Evolutionary conservation across 805 yeast species (phyloP), one percentile per base, ranked within the genome.

Genomic region (Ogataea polymorpha): DNA sequence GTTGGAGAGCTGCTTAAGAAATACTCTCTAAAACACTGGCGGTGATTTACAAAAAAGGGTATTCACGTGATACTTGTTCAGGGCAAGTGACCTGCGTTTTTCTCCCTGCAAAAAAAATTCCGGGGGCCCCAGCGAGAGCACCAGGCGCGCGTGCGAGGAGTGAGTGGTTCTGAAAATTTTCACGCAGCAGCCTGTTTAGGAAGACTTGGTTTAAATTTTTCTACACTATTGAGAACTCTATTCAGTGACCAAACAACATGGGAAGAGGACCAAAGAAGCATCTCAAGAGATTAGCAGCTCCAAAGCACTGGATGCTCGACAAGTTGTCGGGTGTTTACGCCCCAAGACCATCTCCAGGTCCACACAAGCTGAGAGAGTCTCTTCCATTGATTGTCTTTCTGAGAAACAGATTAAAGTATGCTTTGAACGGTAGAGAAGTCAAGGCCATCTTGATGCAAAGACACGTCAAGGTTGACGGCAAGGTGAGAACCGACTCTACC

Each of bases 221-320:
- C 42, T 39, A 39, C 41, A 33, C 31, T 29, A 39, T 38, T 39
- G 42, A 30, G 38, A 39, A 43, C 42, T 43, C 41, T 35, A 33
- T 42, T 41, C 33, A 44, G 46, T 39, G 46, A 37, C 31, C 47
- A 36, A 41, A 50, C 63, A 79, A 74, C 68, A 80, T 80, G 86
- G 86, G 77, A 68, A 79, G 86, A 80, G 86, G 86, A 73, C 86
- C 86, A 85, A 88, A 89, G 90, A 90, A 91, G 83, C 97, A 91
- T 75, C 84, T 90, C 74, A 90, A 91, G 84, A 89, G 98, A 85
- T 85, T 91, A 77, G 96, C 98, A 74, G 99, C 99, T 74, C 99
- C 99, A 82, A 85, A 90, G 80, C 99, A 93, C 85, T 93, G 99
- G 99, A 86, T 93, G 95, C 87, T 93, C 80, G 99, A 95, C 95